Conservation (phyloP, 2,329 filamentous ascomycete species). For the Cladosporium velox region DNA sequence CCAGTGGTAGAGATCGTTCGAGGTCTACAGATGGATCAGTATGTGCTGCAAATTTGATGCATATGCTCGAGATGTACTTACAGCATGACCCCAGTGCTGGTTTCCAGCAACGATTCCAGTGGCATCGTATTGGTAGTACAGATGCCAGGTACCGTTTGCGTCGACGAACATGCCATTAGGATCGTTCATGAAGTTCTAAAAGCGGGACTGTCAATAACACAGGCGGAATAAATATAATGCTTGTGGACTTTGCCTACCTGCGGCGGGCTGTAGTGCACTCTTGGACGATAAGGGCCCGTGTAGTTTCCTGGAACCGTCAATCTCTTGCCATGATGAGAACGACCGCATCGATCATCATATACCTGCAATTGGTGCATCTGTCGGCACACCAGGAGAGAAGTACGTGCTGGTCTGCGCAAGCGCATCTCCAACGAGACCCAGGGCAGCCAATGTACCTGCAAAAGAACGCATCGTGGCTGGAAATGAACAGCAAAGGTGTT, state of each 20-base stretch:
- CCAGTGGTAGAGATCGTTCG: slow-evolving; percentile 63
- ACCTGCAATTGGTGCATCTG: slow-evolving; percentile 38
- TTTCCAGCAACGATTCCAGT: slow-evolving; percentile 55
- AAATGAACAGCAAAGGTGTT: background rate
- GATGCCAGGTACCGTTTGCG: slow-evolving; percentile 59
- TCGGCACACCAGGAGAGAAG: slow-evolving; percentile 33
- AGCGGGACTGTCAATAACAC: background rate
- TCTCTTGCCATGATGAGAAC: background rate
- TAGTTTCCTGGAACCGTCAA: slow-evolving; percentile 39
- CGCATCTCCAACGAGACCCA: background rate
- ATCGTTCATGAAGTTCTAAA: slow-evolving; percentile 50
- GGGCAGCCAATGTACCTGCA: background rate
- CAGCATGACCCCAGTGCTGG: slow-evolving; percentile 60
- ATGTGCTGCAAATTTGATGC: background rate
- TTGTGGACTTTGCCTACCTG: background rate
- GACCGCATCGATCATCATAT: background rate
- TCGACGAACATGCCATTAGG: slow-evolving; percentile 66
- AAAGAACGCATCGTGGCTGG: slow-evolving; percentile 8
- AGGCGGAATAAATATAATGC: background rate
- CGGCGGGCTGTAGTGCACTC: slow-evolving; percentile 60
- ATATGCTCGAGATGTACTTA: background rate
- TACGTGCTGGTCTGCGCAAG: slow-evolving; percentile 26
- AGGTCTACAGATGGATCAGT: background rate
- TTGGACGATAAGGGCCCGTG: slow-evolving; percentile 48
- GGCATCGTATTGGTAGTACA: slow-evolving; percentile 67